Evolutionary conservation across 306 rosid genomes (phyloP).

Genomic region (Cicer yamashitae): DNA sequence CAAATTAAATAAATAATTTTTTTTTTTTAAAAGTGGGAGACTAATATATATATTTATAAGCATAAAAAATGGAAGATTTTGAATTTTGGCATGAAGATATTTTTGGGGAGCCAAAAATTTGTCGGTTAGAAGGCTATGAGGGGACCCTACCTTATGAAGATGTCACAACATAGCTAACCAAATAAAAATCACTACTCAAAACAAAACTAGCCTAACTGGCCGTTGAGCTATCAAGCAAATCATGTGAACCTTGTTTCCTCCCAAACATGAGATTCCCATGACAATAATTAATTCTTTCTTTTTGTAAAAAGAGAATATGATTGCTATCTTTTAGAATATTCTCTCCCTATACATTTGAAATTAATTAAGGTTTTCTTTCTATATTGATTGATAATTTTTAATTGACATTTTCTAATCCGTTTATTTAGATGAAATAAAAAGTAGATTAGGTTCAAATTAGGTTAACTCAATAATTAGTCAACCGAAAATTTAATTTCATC

Average conservation of each 20-base stretch:
- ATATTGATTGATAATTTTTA: not conserved
- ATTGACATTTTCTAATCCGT: not conserved
- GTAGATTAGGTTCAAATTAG: conserved; percentile 39
- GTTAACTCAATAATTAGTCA: conserved; percentile 40
- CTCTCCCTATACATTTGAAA: not conserved
- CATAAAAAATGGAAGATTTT: not conserved
- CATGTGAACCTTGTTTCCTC: conserved; percentile 48
- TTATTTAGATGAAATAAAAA: conserved; percentile 12
- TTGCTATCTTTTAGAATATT: conserved; percentile 37
- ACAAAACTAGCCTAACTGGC: conserved; percentile 47
- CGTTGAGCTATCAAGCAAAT: conserved; percentile 47
- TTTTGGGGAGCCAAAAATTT: conserved; percentile 29
- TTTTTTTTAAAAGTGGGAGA: not conserved
- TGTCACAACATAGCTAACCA: conserved; percentile 14
- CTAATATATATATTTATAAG: too few relatives aligned
- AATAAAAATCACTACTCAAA: conserved; percentile 15
- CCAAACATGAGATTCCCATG: conserved; percentile 47
- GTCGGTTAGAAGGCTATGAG: conserved; percentile 38
- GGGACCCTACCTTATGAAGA: conserved; percentile 33
- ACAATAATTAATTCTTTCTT: conserved; percentile 17
- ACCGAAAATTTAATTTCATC: not conserved
- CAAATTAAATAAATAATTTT: not conserved
- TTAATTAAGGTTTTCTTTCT: not conserved
- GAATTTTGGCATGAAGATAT: conserved; percentile 28
- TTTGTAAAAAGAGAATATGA: not conserved